Evolutionary conservation across 2,329 filamentous ascomycete species (phyloP), one percentile per base, ranked within the genome.

Genomic region (Sordariomycetes sp.): DNA sequence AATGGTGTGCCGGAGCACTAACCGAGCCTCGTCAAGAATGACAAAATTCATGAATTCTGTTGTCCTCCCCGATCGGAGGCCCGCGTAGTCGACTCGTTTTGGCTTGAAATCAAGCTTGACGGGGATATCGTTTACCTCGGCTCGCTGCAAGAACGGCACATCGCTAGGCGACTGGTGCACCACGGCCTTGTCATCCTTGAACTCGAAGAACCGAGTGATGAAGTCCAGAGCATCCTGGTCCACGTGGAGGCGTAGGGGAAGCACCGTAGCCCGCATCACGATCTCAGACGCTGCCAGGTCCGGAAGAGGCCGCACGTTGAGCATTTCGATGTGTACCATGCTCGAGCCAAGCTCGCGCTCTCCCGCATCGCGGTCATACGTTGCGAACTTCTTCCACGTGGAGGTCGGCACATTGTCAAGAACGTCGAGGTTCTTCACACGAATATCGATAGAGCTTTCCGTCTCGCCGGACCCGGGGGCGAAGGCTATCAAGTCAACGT

Each of bases 31-130:
- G 64, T 99, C 94, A 1, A 99, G 81, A 16, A 93, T 89, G 62
- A 99, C 81, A 69, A 99, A 97, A 70, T 99, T 99, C 92, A 97
- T 97, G 67, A 99, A 96, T 70, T 99, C 94, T 0, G 90, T 96
- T 0, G 94, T 97, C 63, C 90, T 90, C 1, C 94, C 94, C 1
- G 94, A 97, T 28, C 92, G 86, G 3, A 99, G 80, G 3, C 92
- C 92, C 0, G 86, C 89, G 65, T 99, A 99, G 70, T 99, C 93
- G 20, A 99, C 90, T n/a, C 90, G 85, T 72, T 99, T 97, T 10
- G 94, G 94, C 70, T 99, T 99, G 74, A 99, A 99, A 71, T 99
- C 94, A 3, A 85, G 83, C 66, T 88, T 91, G 59, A 99, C 80
- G 2, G 86, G 86, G 25, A 99, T 82, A 3, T 89, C 83, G 62